Percentiles rank a stretch among this genome's conserved stretches.
These are phyloP conservation scores for Cynanchum wilfordii DNA, from an alignment of 257 asterid species.

Conservation along the genomic window DNA sequence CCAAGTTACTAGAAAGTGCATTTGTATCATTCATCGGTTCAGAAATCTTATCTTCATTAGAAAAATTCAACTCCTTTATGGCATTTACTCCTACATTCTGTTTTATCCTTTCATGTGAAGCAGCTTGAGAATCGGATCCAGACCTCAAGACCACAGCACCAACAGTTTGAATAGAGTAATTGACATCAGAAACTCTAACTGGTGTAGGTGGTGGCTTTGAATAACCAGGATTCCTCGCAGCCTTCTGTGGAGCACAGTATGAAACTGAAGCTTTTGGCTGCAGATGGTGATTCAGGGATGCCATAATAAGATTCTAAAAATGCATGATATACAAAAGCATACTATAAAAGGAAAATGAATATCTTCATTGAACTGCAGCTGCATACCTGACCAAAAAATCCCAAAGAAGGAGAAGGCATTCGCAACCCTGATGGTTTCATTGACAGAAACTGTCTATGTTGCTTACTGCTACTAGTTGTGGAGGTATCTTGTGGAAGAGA, in stretches of 20 bases:
- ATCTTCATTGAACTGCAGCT: constrained; percentile 6
- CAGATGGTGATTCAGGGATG: constrained; percentile 17
- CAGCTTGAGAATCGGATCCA: constrained; percentile 24
- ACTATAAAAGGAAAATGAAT: constrained; percentile 14
- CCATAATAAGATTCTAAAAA: constrained; percentile 9
- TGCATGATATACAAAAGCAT: constrained; percentile 7
- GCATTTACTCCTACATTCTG: constrained; percentile 24
- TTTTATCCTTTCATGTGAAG: constrained; percentile 28
- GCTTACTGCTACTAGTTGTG: constrained; percentile 30
- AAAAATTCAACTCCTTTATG: constrained; percentile 21
- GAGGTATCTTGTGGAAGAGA: constrained; percentile 33
- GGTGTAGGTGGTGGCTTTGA: constrained; percentile 30
- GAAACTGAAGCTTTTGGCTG: constrained; percentile 68
- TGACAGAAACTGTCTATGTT: constrained; percentile 31
- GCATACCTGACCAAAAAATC: constrained; percentile 79
- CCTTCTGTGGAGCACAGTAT: constrained; percentile 30
- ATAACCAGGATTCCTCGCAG: constrained; percentile 33
- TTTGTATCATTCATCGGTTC: constrained; percentile 21
- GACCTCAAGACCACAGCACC: constrained; percentile 29
- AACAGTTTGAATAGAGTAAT: constrained; percentile 20
- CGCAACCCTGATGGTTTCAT: constrained; percentile 78
- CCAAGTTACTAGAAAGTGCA: constrained; percentile 10
- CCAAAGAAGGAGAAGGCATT: constrained; percentile 94
- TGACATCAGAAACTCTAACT: constrained; percentile 25
- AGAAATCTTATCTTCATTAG: constrained; percentile 25